Percentiles rank a stretch among this genome's conserved stretches.
These are phyloP conservation scores for Lactarius evosmus DNA, from an alignment of 768 basidiomycete species.

Conservation along the genomic window DNA sequence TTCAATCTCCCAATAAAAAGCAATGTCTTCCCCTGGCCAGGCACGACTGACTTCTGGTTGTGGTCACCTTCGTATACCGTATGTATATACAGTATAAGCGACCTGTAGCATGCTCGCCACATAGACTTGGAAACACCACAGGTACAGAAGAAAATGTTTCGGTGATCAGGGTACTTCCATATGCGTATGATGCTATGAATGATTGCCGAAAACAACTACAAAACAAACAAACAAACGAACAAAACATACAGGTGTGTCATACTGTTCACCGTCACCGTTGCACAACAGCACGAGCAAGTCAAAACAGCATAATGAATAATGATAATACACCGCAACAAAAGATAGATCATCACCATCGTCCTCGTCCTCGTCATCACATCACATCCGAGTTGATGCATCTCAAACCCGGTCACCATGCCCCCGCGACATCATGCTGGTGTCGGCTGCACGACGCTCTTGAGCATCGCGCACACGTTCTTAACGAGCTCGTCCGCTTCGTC, in stretches of 20 bases:
- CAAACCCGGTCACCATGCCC: too few relatives aligned
- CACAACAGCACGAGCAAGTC: neutral
- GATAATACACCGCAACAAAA: too few relatives aligned
- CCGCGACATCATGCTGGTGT: neutral
- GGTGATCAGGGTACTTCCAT: neutral
- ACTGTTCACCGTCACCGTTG: neutral
- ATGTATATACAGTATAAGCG: too few relatives aligned
- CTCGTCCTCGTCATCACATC: neutral
- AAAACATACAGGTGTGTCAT: neutral
- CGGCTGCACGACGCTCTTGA: conserved; percentile 17
- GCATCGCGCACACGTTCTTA: conserved; percentile 15
- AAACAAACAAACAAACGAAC: neutral
- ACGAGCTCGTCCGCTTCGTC: conserved; percentile 21
- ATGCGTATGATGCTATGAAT: neutral
- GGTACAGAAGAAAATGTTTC: neutral
- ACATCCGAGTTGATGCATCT: neutral
- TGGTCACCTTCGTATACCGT: too few relatives aligned
- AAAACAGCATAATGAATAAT: conserved; percentile 2
- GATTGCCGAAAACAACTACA: neutral
- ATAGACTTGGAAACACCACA: too few relatives aligned
- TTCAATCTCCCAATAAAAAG: too few relatives aligned
- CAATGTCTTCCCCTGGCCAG: too few relatives aligned
- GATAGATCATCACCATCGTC: too few relatives aligned
- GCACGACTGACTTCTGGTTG: neutral
- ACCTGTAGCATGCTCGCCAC: neutral